Evolutionary conservation across 1,284 basidiomycete species (phyloP), one percentile per base, ranked within the genome.

Genomic region (Irpex sp.): DNA sequence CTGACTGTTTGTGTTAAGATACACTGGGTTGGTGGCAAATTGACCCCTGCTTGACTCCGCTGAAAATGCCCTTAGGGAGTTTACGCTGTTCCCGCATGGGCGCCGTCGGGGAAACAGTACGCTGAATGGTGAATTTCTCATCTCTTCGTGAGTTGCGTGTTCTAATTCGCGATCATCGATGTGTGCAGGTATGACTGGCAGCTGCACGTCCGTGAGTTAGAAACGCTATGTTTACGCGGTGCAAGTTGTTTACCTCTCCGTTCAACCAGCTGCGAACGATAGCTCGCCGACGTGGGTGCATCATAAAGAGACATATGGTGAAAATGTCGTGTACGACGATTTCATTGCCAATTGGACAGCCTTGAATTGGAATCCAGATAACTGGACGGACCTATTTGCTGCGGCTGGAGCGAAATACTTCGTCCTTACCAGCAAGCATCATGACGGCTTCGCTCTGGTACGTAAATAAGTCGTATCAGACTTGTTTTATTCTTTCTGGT

Each of bases 391-490:
- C 64, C 65, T 87, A 8, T 80, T 88, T 58, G 79, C 79, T 35
- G 75, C 76, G 31, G 81, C 84, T 0, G 86, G 86, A 1, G 85
- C 86, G 1, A 84, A 82, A 66, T 88, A 88, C 65, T 86, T 87
- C 67, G 84, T 88, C 15, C 73, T 85, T 39, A 83, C 84, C 17
- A 81, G 84, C 77, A 83, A 83, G 76, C 79, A 82, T 61, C 79
- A 79, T 55, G 81, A 83, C 58, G 81, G 81, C 0, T 86, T 80
- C 64, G 75, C 76, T 4, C 69, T 87, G 60, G 65, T 68, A 54
- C 3, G 66, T 55, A 13, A n/a, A 33, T 17, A 17, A 39, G 4
- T n/a, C 51, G 17, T 13, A 9, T 33, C 46, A 1, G 5, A 31
- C 33, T 26, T 26, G n/a, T 3, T 26, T 3, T 26, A 26, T 26